Percentiles rank a stretch among this genome's conserved stretches.
Evolutionary conservation across 768 basidiomycete genomes (phyloP).

Genomic region (Mycena indigotica): DNA sequence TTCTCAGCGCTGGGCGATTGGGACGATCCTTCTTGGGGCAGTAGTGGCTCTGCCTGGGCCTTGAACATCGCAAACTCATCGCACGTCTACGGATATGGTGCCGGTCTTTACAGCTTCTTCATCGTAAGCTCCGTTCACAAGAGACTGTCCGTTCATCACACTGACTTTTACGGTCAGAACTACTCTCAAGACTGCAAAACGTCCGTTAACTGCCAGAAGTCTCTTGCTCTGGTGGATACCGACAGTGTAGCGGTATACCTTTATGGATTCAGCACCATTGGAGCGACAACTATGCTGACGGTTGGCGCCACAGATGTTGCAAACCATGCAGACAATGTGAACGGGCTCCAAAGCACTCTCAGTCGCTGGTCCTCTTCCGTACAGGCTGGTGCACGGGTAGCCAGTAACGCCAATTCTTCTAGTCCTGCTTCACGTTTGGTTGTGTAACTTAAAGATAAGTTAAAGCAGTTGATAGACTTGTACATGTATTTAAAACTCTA

Average conservation of each 20-base stretch:
- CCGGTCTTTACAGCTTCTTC: constrained; percentile 50
- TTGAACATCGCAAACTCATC: constrained; percentile 39
- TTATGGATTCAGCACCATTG: constrained; percentile 43
- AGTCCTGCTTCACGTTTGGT: too few species aligned
- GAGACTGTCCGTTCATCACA: too few species aligned
- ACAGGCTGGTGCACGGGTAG: too few species aligned
- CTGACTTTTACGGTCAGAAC: constrained; percentile 27
- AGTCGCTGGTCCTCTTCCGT: constrained; percentile 24
- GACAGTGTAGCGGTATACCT: constrained; percentile 33
- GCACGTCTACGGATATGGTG: constrained; percentile 45
- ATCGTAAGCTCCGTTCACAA: constrained; percentile 28
- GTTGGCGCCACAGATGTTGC: constrained; percentile 34
- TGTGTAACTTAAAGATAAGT: too few species aligned
- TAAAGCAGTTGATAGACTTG: too few species aligned
- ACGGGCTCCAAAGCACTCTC: constrained; percentile 37
- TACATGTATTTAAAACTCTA: too few species aligned
- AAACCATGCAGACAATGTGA: constrained; percentile 32
- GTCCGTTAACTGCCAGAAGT: constrained; percentile 36
- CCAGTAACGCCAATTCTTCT: too few species aligned
- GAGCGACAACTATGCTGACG: constrained; percentile 36
- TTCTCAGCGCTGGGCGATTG: constrained; percentile 33
- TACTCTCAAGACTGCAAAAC: constrained; percentile 39
- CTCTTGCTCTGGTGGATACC: constrained; percentile 39
- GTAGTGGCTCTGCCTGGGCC: constrained; percentile 38
- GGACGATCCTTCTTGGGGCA: constrained; percentile 41